Evolutionary conservation across 2,329 filamentous ascomycete species (phyloP), one percentile per base, ranked within the genome.

Genomic region (Fusarium protoensiforme): DNA sequence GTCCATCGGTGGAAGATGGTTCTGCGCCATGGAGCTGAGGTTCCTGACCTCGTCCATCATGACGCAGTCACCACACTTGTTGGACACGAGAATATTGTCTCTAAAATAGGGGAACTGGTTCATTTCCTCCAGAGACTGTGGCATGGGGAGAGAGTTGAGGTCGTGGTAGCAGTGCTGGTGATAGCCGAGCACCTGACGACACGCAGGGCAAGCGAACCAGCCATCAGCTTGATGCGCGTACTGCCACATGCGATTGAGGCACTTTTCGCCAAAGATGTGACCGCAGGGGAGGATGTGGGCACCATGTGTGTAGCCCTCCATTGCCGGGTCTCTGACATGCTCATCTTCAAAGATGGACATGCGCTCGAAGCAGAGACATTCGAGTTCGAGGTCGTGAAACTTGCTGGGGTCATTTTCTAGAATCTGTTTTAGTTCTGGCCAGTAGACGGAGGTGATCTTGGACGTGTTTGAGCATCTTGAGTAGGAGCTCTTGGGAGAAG

Each of bases 181-280:
- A 1, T 6, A 2, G 6, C 36, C 51, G 24, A 74, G 59, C 2
- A 41, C 11, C 13, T 16, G 16, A 0, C 72, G 68, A 9, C 72
- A 74, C 5, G 35, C 11, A 0, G 72, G 72, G 9, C 72, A 74
- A 3, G 24, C 7, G 24, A 68, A 29, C 18, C 27, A 29, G 9
- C 24, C 46, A 7, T 51, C 24, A n/a, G 46, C 3, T n/a, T n/a
- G 24, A n/a, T 18, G 10, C 13, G 33, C 36, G 5, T 56, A 41
- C 1, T 22, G 20, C 10, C 63, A 43, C 57, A 66, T 24, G 2
- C 5, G 8, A 0, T 24, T 1, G 5, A 65, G 18, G 18, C 74
- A 76, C 9, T 51, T 61, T 13, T 27, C 41, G 8, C 73, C 71
- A 35, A 76, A 75, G 22, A 76, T 75, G 22, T 76, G 74, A 11